Base-by-base conservation (phyloP, 441 rosid species). In the Pelargonium exstipulatum region DNA sequence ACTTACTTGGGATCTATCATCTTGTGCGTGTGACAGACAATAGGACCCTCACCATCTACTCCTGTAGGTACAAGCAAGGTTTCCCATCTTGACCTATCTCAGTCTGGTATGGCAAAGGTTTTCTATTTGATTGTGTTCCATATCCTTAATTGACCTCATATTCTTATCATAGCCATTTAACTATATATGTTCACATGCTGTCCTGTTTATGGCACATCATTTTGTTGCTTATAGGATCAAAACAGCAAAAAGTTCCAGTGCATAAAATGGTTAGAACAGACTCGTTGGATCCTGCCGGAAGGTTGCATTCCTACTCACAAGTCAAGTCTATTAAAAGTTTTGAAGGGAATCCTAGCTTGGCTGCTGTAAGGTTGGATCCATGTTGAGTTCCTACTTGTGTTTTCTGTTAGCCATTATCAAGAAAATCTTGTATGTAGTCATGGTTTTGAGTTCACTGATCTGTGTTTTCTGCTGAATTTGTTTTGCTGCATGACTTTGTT, bases 191-290 rank as follows among this genome's bases (percentile, higher is more conserved):
- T 16, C 67, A 77, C 29, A 53, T 53, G 3, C 24, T 6, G 42
- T 35, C 42, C 7, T 35, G 42, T 35, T 35, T 35, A 35, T 1
- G 42, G 42, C 42, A 35, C 42, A 35, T 49, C 57, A 18, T 73
- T 45, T 68, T 71, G 55, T 61, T 73, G 67, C 76, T n/a, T 37
- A 43, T 75, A 92, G 97, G 92, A 67, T 76, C 83, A 65, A 88
- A 87, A 74, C 70, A 74, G 57, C 92, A 86, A 70, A 94, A 85
- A 78, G 80, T 86, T 72, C 97, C 92, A n/a, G 92, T 87, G 70
- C 67, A 86, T 77, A 91, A 87, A 81, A 86, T 87, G 89, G 96
- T 94, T 55, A 87, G 99, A 84, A 90, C 90, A 18, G 97, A 94
- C 81, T 85, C 89, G 70, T 80, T 82, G 42, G 90, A 87, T 75